Percentiles rank a stretch among this genome's conserved stretches.
phyloP scores from a whole-genome alignment of 2,329 filamentous ascomycete genomes.

The Hymenoscyphus repandus region DNA sequence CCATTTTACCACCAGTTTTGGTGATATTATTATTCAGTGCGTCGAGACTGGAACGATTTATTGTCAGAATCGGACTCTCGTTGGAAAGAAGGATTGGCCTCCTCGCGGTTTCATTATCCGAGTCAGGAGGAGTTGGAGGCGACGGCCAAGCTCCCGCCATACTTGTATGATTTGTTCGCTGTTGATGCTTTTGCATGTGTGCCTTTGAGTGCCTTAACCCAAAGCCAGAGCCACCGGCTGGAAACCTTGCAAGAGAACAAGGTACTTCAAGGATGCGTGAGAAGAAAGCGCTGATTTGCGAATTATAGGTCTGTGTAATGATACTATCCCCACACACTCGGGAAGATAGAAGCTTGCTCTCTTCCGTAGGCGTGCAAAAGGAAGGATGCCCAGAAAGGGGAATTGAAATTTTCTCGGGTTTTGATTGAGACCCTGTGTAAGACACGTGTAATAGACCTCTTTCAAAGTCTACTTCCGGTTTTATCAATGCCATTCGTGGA shows the following conservation, averaged over 20 bases:
- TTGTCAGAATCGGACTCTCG: slow-evolving; percentile 85
- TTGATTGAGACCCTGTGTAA: slow-evolving; percentile 35
- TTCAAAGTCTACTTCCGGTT: slow-evolving; percentile 67
- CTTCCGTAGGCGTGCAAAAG: slow-evolving; percentile 41
- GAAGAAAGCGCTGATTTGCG: slow-evolving; percentile 70
- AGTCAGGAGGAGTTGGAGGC: slow-evolving; percentile 52
- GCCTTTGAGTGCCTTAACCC: slow-evolving; percentile 67
- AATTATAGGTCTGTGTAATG: slow-evolving; percentile 63
- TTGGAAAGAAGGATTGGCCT: slow-evolving; percentile 76
- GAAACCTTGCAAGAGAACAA: slow-evolving; percentile 80
- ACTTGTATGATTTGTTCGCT: slow-evolving; percentile 17
- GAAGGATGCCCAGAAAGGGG: slow-evolving; percentile 65
- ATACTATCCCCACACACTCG: slow-evolving; percentile 82
- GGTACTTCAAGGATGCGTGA: slow-evolving; percentile 68
- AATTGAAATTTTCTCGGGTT: slow-evolving; percentile 40
- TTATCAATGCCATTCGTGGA: slow-evolving; percentile 80
- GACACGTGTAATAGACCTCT: slow-evolving; percentile 59
- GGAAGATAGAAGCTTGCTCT: slow-evolving; percentile 45
- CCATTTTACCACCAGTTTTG: slow-evolving; percentile 53
- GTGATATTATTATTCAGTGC: slow-evolving; percentile 70
- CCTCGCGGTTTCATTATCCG: slow-evolving; percentile 42
- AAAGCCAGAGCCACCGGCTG: slow-evolving; percentile 55
- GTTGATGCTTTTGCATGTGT: slow-evolving; percentile 57
- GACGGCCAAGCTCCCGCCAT: slow-evolving; percentile 52
- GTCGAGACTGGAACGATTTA: slow-evolving; percentile 75